Evolutionary conservation across 2,329 filamentous ascomycete species (phyloP).

Genomic region (Helminthosporium solani): DNA sequence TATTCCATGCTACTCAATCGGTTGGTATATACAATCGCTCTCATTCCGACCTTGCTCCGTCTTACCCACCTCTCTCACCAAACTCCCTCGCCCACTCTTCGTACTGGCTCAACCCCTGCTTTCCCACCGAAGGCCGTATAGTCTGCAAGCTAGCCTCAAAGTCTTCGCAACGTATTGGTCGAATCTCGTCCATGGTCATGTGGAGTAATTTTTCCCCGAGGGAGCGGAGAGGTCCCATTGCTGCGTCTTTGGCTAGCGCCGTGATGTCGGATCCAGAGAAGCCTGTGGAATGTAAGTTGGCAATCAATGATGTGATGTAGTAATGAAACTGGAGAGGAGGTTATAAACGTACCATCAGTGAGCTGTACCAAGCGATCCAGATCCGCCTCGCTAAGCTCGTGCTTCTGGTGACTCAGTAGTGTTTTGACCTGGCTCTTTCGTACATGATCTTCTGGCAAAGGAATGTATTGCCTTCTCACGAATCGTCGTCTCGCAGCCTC

Average conservation of each 20-base stretch:
- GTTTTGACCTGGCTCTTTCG: conserved; percentile 76
- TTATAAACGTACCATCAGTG: conserved; percentile 81
- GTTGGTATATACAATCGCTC: too few relatives aligned
- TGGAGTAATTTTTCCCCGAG: conserved; percentile 85
- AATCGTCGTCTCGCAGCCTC: conserved; percentile 90
- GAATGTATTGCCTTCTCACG: conserved; percentile 92
- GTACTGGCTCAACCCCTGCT: conserved; percentile 79
- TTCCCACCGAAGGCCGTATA: conserved; percentile 88
- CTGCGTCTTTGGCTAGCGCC: conserved; percentile 92
- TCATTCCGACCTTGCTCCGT: too few relatives aligned
- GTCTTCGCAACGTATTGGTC: conserved; percentile 78
- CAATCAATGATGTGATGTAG: background rate
- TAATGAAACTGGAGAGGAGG: too few relatives aligned
- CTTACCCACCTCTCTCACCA: conserved; percentile 82
- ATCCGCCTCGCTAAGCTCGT: conserved; percentile 70
- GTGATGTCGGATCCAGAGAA: conserved; percentile 98
- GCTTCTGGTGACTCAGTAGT: conserved; percentile 83
- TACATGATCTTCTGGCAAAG: conserved; percentile 81
- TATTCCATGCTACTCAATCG: too few relatives aligned
- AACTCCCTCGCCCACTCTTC: conserved; percentile 94
- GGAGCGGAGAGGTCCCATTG: conserved; percentile 91
- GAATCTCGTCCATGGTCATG: conserved; percentile 92
- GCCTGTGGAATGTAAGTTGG: conserved; percentile 54
- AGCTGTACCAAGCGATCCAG: conserved; percentile 71
- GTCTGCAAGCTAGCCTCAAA: conserved; percentile 81